Conservation (phyloP, 805 yeast genomes). For the Kluyveromyces lactis region DNA sequence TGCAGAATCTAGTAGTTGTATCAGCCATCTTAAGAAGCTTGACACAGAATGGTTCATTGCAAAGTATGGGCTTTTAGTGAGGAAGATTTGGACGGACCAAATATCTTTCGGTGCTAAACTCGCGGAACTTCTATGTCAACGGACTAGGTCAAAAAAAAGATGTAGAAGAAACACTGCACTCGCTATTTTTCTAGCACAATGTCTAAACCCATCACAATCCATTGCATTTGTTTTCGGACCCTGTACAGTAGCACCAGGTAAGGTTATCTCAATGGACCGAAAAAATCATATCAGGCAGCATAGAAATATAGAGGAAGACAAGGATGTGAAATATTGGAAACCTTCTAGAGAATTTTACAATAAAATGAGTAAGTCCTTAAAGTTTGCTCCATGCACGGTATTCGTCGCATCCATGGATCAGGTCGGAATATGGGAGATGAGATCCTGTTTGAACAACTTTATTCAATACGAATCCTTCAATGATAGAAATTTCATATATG, state of each 20-base stretch:
- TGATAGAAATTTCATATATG: slow-evolving; percentile 8
- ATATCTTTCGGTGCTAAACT: not conserved
- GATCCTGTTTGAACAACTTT: slow-evolving; percentile 6
- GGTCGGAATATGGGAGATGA: slow-evolving; percentile 17
- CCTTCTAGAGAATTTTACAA: slow-evolving; percentile 9
- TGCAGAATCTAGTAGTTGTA: slow-evolving; percentile 5
- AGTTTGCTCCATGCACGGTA: slow-evolving; percentile 4
- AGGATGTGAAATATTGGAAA: slow-evolving; percentile 7
- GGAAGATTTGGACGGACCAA: not conserved
- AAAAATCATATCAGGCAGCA: slow-evolving; percentile 15
- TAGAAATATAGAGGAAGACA: slow-evolving; percentile 9
- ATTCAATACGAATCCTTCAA: slow-evolving; percentile 15
- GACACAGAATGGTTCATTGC: slow-evolving; percentile 8
- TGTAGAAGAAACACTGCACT: slow-evolving; percentile 14
- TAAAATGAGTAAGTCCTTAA: slow-evolving; percentile 1
- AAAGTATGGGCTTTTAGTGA: not conserved
- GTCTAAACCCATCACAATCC: slow-evolving; percentile 6
- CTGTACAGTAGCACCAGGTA: slow-evolving; percentile 20
- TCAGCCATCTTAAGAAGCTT: slow-evolving; percentile 5
- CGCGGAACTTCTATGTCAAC: too few species aligned
- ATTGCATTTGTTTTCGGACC: slow-evolving; percentile 16
- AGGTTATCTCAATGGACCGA: slow-evolving; percentile 11
- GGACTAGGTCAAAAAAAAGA: slow-evolving; percentile 5
- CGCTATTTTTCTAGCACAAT: slow-evolving; percentile 12
- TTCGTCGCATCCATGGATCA: slow-evolving; percentile 17